Percentiles rank a stretch among this genome's conserved stretches.
Conservation (phyloP, 2,329 filamentous ascomycete genomes). For the Neurospora sp. region DNA sequence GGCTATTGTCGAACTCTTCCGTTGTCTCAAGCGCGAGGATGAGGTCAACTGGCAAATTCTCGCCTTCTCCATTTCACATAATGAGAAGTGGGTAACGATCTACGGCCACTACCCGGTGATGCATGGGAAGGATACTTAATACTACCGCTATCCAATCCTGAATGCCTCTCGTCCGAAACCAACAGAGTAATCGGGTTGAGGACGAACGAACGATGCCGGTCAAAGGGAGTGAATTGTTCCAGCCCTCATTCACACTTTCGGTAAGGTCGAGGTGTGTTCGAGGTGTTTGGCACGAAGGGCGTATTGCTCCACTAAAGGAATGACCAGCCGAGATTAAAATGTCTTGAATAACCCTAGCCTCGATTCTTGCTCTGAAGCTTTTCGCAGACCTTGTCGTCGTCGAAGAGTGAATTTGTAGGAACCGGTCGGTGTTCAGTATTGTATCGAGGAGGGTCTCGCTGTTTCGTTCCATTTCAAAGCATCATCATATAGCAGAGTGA, state of each 20-base stretch:
- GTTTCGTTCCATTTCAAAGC: too few species aligned
- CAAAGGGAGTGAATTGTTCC: constrained; percentile 1
- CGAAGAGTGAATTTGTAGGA: constrained; percentile 9
- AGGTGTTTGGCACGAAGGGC: neutral
- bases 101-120: too few species aligned
- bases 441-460: constrained; percentile 19
- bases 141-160: constrained; percentile 9
- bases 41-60: too few species aligned
- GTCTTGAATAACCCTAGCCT: neutral
- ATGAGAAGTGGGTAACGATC: too few species aligned
- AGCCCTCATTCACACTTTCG: neutral
- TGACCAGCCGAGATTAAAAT: neutral
- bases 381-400: neutral
- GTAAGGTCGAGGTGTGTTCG: neutral
- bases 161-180: constrained; percentile 32
- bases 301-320: neutral
- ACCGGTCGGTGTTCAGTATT: constrained; percentile 18
- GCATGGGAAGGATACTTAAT: too few species aligned
- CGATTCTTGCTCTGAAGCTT: neutral
- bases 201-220: neutral
- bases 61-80: too few species aligned
- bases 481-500: too few species aligned
- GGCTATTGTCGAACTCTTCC: too few species aligned
- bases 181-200: constrained; percentile 30
- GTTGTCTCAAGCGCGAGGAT: too few species aligned